Evolutionary conservation across 2,329 filamentous ascomycete species (phyloP), one percentile per base, ranked within the genome.

Genomic region (Thermoascus crustaceus): DNA sequence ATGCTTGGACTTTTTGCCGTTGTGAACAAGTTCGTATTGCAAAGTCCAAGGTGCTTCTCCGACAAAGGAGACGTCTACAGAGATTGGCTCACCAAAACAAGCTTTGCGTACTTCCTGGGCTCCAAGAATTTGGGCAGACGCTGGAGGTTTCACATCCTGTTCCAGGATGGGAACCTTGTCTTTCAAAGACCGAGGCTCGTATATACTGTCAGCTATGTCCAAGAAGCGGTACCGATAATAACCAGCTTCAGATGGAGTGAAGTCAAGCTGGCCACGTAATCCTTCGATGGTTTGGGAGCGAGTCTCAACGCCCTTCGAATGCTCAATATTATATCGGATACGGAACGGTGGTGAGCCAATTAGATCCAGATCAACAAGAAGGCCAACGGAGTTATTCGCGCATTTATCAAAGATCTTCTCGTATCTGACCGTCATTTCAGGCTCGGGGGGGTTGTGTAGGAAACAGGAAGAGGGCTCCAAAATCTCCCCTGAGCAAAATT

Each of bases 331-430:
- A 57, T 95, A 98, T 14, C 71, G 69, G 30, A 98, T 70, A n/a
- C 71, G 69, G 63, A 98, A 98, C 1, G 89, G 89, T 30, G 93
- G 89, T 0, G 87, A 94, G 41, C 91, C 91, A 18, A 89, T 82
- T 24, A 98, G 71, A 55, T 96, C 87, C 32, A 98, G 67, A 52
- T 91, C 83, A 26, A 98, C 85, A 7, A 82, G 76, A 36, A 98
- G 73, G 25, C 91, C 91, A 42, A 98, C 85, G 0, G 91, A 86
- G 53, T 87, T 94, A 31, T 88, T 87, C 22, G 88, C 89, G 57
- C 91, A 98, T 56, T 93, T 94, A 60, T 98, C 91, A 34, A 85
- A 83, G 27, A 98, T 87, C 43, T 87, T 81, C 48, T 94, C 83
- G 5, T 78, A 72, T 20, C 73, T 74, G 32, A 98, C 68, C 4